Base-by-base conservation (phyloP, 2,329 filamentous ascomycete species). In the Ophiostoma sp. region DNA sequence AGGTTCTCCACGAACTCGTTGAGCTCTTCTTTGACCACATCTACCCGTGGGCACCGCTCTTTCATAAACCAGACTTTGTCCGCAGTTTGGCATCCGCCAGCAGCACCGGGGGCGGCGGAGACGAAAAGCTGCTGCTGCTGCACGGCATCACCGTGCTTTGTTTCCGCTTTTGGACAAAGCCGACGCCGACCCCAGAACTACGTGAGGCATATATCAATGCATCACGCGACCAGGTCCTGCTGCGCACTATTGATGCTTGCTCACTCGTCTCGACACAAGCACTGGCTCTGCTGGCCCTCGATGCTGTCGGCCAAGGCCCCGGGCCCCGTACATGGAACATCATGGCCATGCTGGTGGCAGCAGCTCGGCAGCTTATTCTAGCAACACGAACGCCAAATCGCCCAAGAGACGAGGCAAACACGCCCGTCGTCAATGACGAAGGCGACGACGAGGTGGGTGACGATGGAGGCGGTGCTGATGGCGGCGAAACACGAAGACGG, bases 281-380 rank as follows among this genome's bases (percentile, higher is more conserved):
- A 4, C 55, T 71, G 52, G 38, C 66, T 1, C 64, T 71, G 7
- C 38, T 71, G 44, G 70, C 70, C 5, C 11, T 71, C 4, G 70
- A 71, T 12, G 69, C 68, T 8, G 41, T 70, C 4, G 70, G 70
- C 66, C 38, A 67, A 3, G 70, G 70, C 0, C 70, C 70, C 1
- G 67, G 70, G 6, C 70, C 70, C 12, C 52, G 70, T 1, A 67
- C 69, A 6, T 71, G 70, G 70, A 71, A 70, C 60, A 58, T 71
- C 12, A 70, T 71, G 69, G 68, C 70, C 47, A 71, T 71, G 70
- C 69, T 71, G 0, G 69, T 71, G 16, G 68, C 70, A 2, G 58
- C 65, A 1, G 67, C 67, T 0, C 68, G 67, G 7, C 70, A 71
- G 65, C 67, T 71, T 27, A 42, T 66, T 45, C 64, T 69, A n/a